Evolutionary conservation across 2,329 filamentous ascomycete species (phyloP), one percentile per base, ranked within the genome.

Genomic region (Endothia cerciana): DNA sequence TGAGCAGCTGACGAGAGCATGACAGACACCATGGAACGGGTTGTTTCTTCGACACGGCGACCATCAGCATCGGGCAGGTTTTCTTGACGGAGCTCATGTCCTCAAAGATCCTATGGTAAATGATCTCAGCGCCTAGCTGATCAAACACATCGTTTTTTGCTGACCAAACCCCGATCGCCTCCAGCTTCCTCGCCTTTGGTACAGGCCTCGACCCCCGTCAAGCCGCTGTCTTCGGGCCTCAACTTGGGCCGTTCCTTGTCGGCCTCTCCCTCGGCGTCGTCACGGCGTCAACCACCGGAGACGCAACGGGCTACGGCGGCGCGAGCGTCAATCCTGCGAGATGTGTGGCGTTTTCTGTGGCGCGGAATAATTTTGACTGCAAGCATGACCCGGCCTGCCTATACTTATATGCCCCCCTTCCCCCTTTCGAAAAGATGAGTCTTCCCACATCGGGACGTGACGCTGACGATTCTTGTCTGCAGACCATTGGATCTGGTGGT

Each of bases 181-280:
- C 65, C 71, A 74, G 70, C 25, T 79, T 83, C 69, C 75, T 85
- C 25, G 77, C 82, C 0, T 85, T 84, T 68, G 82, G 83, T 1
- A 80, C 84, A 13, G 83, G 82, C 19, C 74, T 86, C 4, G 84
- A 86, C 71, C 84, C 84, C 2, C 74, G 83, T 3, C 83, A 86
- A 69, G 77, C 77, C 0, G 73, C 78, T 22, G 72, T 83, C 3
- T 84, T 83, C 69, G 83, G 83, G 0, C 82, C 81, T 5, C 79
- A 82, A 0, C 72, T 84, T 1, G 79, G 79, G 0, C 83, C 83
- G 0, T 76, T 83, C 36, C 73, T 86, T 11, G 82, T 85, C 19
- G 80, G 82, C 7, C 65, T 80, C 17, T 73, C 73, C 0, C 67
- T 81, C 13, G 80, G 77, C 0, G 62, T 80, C 5, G 68, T 77